Percentiles rank a stretch among this genome's conserved stretches.
These are phyloP conservation scores for Barnettozyma californica DNA, from an alignment of 805 yeast genomes.

Conservation along the genomic window DNA sequence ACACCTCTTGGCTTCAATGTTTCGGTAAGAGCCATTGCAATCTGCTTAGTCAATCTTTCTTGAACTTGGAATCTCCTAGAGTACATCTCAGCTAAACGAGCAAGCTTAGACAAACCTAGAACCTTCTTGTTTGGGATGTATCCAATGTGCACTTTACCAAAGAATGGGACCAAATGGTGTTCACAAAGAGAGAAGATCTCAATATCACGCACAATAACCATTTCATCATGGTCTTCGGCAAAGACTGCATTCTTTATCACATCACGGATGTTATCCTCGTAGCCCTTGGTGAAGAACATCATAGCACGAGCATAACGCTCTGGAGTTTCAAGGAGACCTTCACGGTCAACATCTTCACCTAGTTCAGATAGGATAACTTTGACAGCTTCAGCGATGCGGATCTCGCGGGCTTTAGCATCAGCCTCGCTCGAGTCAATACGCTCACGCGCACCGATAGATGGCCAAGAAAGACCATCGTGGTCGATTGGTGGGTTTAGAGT, in stretches of 20 bases:
- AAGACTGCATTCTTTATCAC: conserved; percentile 93
- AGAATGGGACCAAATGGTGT: conserved; percentile 96
- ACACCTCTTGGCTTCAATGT: conserved; percentile 93
- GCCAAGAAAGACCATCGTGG: conserved; percentile 92
- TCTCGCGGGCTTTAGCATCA: conserved; percentile 60
- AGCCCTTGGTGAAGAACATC: conserved; percentile 93
- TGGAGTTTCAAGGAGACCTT: conserved; percentile 91
- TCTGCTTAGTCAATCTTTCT: conserved; percentile 93
- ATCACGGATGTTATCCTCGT: conserved; percentile 87
- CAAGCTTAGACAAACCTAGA: conserved; percentile 86
- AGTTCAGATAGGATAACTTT: conserved; percentile 59
- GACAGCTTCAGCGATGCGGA: conserved; percentile 82
- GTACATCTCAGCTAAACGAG: conserved; percentile 95
- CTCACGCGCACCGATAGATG: conserved; percentile 75
- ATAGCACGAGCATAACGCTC: conserved; percentile 95
- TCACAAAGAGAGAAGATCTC: conserved; percentile 91
- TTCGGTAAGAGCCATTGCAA: conserved; percentile 92
- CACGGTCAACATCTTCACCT: conserved; percentile 87
- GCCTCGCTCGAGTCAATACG: conserved; percentile 67
- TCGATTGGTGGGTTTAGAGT: conserved; percentile 83
- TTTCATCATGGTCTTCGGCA: conserved; percentile 97
- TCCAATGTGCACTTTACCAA: conserved; percentile 96
- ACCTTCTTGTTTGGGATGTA: conserved; percentile 94
- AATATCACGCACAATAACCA: conserved; percentile 96
- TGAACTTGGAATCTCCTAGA: conserved; percentile 96